phyloP scores from a whole-genome alignment of 2,329 filamentous ascomycete species.

The Microsporum audouinii region DNA sequence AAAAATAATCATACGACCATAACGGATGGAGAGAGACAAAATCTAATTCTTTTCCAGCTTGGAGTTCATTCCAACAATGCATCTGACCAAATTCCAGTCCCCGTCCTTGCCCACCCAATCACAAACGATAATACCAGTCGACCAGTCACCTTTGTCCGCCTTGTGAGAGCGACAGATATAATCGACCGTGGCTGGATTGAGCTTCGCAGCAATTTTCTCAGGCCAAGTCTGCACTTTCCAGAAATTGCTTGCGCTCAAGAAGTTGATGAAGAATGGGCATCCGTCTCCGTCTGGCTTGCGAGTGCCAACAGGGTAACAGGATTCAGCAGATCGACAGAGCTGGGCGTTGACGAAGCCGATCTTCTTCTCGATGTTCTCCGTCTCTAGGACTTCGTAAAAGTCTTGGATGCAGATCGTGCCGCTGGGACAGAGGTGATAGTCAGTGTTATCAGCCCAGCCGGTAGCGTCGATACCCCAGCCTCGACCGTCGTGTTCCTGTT shows the following conservation, averaged over 20 bases:
- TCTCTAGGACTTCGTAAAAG: slow-evolving; percentile 78
- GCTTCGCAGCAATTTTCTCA: slow-evolving; percentile 72
- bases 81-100: slow-evolving; percentile 81
- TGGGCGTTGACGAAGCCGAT: slow-evolving; percentile 62
- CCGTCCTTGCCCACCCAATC: slow-evolving; percentile 83
- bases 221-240: slow-evolving; percentile 90
- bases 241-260: slow-evolving; percentile 84
- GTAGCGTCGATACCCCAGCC: slow-evolving; percentile 50
- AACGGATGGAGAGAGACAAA: background rate
- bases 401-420: slow-evolving; percentile 80
- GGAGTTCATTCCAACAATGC: slow-evolving; percentile 85
- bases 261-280: slow-evolving; percentile 75
- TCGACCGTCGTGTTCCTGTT: slow-evolving; percentile 35
- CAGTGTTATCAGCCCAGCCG: slow-evolving; percentile 79
- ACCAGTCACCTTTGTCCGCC: slow-evolving; percentile 53
- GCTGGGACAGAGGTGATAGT: slow-evolving; percentile 57
- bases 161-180: slow-evolving; percentile 47
- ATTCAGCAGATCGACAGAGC: slow-evolving; percentile 56
- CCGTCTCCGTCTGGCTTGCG: slow-evolving; percentile 25
- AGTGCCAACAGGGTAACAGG: slow-evolving; percentile 34
- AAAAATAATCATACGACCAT: slow-evolving; percentile 5
- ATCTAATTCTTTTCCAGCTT: slow-evolving; percentile 35
- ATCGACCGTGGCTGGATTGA: slow-evolving; percentile 64
- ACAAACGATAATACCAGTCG: slow-evolving; percentile 78
- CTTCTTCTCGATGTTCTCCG: slow-evolving; percentile 67